Evolutionary conservation across 495 filamentous ascomycete genomes (phyloP).

Genomic region (Daldinia bambusicola): DNA sequence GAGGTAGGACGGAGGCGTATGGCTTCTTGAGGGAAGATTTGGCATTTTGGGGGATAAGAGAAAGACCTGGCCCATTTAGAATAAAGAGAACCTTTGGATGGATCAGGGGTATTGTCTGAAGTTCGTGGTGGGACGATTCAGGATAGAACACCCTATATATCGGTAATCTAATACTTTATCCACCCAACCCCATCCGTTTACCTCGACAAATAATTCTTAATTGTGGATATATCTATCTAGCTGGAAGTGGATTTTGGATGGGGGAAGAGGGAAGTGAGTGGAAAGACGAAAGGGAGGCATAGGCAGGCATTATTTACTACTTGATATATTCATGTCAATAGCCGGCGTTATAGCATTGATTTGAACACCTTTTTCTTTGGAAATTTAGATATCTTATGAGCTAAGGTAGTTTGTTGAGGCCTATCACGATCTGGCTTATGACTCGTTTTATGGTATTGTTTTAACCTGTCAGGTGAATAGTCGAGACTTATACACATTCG

Average conservation of each 20-base stretch:
- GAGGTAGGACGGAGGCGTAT: slow-evolving; percentile 31
- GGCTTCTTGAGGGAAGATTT: slow-evolving; percentile 26
- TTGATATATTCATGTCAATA: slow-evolving; percentile 4
- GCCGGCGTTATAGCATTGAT: slow-evolving; percentile 10
- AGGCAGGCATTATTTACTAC: neutral
- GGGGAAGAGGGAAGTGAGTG: neutral
- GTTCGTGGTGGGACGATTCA: slow-evolving; percentile 40
- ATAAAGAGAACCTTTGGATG: slow-evolving; percentile 28
- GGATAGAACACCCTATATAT: slow-evolving; percentile 44
- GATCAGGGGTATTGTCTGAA: slow-evolving; percentile 30
- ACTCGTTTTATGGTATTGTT: neutral
- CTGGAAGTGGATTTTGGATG: no score
- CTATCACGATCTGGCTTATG: neutral
- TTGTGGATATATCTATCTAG: slow-evolving; percentile 3
- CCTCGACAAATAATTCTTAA: neutral
- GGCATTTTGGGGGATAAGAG: slow-evolving; percentile 26
- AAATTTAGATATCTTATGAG: slow-evolving; percentile 3
- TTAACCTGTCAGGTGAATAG: neutral
- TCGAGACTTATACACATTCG: neutral
- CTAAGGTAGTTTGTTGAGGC: neutral
- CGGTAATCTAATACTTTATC: slow-evolving; percentile 44
- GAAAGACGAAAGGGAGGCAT: neutral
- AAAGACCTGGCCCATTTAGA: slow-evolving; percentile 41
- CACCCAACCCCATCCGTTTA: slow-evolving; percentile 22
- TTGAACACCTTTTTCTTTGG: neutral